phyloP scores from a whole-genome alignment of 495 filamentous ascomycete species.

The Neurospora sp. region DNA sequence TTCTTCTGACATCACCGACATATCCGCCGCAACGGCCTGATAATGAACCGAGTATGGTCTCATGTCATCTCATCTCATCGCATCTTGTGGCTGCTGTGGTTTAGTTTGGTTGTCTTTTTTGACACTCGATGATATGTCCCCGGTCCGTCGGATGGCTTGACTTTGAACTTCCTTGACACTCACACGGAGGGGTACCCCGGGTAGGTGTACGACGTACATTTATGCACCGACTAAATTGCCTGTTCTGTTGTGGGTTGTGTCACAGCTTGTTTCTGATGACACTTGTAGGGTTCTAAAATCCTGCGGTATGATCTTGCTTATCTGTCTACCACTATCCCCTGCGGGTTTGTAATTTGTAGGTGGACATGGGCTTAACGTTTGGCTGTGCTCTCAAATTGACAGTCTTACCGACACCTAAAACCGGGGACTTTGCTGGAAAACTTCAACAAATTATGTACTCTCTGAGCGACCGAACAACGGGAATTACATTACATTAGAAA shows the following conservation, averaged over 20 bases:
- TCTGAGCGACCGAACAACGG: too few species aligned
- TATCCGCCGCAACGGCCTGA: background rate
- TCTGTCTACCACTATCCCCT: background rate
- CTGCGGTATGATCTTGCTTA: background rate
- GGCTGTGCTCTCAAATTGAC: too few species aligned
- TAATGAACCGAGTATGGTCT: background rate
- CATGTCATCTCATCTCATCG: background rate
- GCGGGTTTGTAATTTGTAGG: too few species aligned
- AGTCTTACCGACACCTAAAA: background rate
- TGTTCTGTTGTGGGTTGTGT: background rate
- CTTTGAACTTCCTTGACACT: background rate
- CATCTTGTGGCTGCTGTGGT: background rate
- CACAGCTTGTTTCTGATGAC: background rate
- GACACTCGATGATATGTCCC: background rate
- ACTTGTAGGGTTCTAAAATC: background rate
- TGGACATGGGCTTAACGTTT: too few species aligned
- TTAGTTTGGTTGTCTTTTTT: background rate
- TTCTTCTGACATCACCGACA: background rate
- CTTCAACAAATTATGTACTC: too few species aligned
- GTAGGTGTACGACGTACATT: background rate
- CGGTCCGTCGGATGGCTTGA: background rate
- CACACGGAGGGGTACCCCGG: background rate
- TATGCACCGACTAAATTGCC: background rate
- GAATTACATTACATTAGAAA: too few species aligned
- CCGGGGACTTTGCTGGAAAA: background rate